A percentile compares a stretch with the other conserved stretches of the same genome.
These are phyloP conservation scores for Canariomyces notabilis DNA, from an alignment of 2,329 filamentous ascomycete genomes.

Conservation along the genomic window DNA sequence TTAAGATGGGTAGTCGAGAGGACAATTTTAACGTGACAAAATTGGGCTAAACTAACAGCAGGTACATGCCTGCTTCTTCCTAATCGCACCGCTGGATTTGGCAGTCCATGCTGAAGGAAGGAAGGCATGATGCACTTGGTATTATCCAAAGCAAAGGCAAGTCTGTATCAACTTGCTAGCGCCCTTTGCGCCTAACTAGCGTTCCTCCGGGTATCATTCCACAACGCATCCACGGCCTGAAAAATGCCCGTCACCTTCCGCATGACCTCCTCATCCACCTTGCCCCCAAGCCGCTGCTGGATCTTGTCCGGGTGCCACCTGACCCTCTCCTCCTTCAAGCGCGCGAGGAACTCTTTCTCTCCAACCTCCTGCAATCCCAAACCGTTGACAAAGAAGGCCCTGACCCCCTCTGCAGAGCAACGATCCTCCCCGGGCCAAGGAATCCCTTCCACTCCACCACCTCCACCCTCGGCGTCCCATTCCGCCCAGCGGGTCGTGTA, in stretches of 20 bases:
- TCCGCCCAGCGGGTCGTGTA: constrained; percentile 61
- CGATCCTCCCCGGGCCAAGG: constrained; percentile 58
- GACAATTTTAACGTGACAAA: no score
- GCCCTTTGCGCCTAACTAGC: neutral
- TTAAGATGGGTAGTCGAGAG: no score
- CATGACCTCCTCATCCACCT: constrained; percentile 67
- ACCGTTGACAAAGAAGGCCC: constrained; percentile 60
- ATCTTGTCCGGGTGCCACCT: constrained; percentile 98
- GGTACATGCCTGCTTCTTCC: no score
- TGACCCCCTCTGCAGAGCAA: constrained; percentile 57
- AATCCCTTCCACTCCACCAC: constrained; percentile 31
- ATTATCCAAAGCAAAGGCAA: no score
- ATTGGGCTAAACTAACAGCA: no score
- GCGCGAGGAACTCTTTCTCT: constrained; percentile 41
- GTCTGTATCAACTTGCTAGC: no score
- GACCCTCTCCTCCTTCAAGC: constrained; percentile 77
- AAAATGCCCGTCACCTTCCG: constrained; percentile 83
- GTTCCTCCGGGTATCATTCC: constrained; percentile 54
- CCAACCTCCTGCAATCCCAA: constrained; percentile 41
- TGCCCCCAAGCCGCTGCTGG: constrained; percentile 75
- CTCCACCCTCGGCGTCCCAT: constrained; percentile 39
- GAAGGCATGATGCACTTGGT: no score
- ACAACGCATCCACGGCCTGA: constrained; percentile 79
- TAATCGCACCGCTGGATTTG: no score
- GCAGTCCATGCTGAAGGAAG: no score